Conservation (phyloP, 305 asterid species). For the Andrographis paniculata region DNA sequence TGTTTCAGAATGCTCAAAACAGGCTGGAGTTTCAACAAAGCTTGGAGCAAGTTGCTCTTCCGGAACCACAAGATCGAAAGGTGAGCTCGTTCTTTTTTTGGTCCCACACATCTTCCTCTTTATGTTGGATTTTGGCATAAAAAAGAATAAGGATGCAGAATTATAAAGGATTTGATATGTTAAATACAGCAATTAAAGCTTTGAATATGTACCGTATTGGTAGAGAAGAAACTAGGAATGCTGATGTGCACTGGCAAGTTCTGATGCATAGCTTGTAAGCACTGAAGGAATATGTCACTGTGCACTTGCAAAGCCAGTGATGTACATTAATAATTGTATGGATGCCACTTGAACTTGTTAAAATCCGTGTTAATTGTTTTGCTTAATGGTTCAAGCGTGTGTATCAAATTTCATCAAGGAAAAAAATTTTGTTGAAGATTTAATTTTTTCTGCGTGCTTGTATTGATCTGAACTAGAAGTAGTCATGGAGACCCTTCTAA, state of each 20-base stretch:
- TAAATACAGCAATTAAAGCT: neutral
- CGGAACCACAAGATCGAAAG: slow-evolving; percentile 60
- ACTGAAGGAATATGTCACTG: neutral
- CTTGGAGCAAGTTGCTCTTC: slow-evolving; percentile 89
- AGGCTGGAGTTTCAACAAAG: slow-evolving; percentile 94
- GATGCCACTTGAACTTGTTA: slow-evolving; percentile 7
- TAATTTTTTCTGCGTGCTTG: too few relatives aligned
- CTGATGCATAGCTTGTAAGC: slow-evolving; percentile 9
- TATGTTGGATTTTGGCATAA: slow-evolving; percentile 7
- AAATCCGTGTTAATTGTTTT: slow-evolving; percentile 1
- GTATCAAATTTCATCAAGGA: too few relatives aligned
- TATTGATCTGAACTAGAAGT: too few relatives aligned
- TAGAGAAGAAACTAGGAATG: neutral
- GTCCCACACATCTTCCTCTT: slow-evolving; percentile 9
- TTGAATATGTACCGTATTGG: neutral
- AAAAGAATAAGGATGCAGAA: slow-evolving; percentile 5
- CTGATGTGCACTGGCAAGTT: slow-evolving; percentile 4
- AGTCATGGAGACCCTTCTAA: too few relatives aligned
- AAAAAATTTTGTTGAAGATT: too few relatives aligned
- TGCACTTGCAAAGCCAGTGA: slow-evolving; percentile 2
- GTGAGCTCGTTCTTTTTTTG: slow-evolving; percentile 27
- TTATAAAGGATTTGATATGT: neutral
- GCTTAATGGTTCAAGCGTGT: too few relatives aligned
- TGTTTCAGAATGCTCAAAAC: slow-evolving; percentile 87
- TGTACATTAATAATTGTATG: slow-evolving; percentile 1